phyloP scores from a whole-genome alignment of 441 rosid species.

The Pelargonium exstipulatum region DNA sequence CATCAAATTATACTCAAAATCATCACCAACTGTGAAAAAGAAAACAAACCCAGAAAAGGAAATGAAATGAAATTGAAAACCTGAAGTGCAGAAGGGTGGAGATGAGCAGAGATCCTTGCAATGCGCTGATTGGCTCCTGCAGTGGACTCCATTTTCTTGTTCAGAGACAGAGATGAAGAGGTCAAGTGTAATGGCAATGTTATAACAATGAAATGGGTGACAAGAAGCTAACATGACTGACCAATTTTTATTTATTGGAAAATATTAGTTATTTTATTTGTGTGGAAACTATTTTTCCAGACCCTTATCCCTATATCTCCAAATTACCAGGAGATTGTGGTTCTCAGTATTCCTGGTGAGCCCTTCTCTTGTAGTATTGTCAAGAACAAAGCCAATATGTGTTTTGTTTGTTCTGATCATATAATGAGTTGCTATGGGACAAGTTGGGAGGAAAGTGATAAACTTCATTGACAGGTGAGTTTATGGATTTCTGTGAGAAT shows the following conservation, averaged over 20 bases:
- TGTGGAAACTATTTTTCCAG: conserved; percentile 37
- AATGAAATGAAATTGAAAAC: conserved; percentile 19
- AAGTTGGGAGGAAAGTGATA: neutral
- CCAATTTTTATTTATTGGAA: neutral
- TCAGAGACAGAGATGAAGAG: conserved; percentile 4
- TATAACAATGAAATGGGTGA: conserved; percentile 19
- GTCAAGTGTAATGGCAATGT: neutral
- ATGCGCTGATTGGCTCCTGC: conserved; percentile 49
- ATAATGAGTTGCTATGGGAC: neutral
- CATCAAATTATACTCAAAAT: no score
- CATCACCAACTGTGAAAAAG: neutral
- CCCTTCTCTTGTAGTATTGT: neutral
- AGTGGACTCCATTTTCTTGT: conserved; percentile 44
- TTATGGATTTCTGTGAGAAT: neutral
- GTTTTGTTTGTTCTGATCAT: neutral
- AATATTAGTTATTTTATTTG: conserved; percentile 18
- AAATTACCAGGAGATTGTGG: conserved; percentile 23
- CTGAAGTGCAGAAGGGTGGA: conserved; percentile 45
- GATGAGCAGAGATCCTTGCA: conserved; percentile 57
- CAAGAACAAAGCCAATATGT: neutral
- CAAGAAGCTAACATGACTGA: conserved; percentile 34
- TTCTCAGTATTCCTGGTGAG: conserved; percentile 16
- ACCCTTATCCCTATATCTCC: conserved; percentile 35
- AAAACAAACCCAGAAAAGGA: conserved; percentile 2
- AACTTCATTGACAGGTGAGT: neutral